Conservation (phyloP, 176 grass and related monocot genomes). For the Ampelocalamus luodianensis region DNA sequence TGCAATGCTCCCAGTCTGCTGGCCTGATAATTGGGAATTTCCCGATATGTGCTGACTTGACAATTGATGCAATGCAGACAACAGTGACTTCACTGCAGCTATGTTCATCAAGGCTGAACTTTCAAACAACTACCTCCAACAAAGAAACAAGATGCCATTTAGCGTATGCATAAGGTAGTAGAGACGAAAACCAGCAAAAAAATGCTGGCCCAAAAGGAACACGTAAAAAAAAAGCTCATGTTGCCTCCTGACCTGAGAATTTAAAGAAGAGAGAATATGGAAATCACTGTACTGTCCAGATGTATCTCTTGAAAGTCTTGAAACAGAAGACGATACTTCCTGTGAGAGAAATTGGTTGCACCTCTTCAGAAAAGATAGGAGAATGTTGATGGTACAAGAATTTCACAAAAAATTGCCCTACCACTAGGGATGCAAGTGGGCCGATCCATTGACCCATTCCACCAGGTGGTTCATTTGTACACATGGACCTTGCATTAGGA, state of each 20-base stretch:
- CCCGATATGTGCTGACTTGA: constrained; percentile 87
- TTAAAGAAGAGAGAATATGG: constrained; percentile 96
- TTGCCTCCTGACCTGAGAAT: constrained; percentile 90
- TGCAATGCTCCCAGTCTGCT: constrained; percentile 78
- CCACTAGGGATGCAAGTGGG: not conserved
- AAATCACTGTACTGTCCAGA: constrained; percentile 98
- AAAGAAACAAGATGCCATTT: constrained; percentile 49
- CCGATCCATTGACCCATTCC: not conserved
- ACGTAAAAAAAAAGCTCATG: constrained; percentile 9
- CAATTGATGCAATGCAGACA: constrained; percentile 88
- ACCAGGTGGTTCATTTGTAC: not conserved
- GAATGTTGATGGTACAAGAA: not conserved
- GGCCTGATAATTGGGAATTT: constrained; percentile 63
- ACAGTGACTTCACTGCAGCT: constrained; percentile 89
- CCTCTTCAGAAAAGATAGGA: constrained; percentile 28
- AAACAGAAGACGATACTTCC: constrained; percentile 96
- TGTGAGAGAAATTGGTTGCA: constrained; percentile 38
- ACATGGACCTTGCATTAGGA: not conserved
- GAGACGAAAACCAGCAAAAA: constrained; percentile 30
- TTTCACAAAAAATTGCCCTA: not conserved
- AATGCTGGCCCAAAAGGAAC: not conserved
- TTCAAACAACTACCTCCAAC: constrained; percentile 87
- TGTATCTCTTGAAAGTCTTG: constrained; percentile 84
- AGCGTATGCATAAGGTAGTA: constrained; percentile 9
- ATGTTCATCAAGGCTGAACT: constrained; percentile 96